These are phyloP conservation scores for Pyropia haitanensis DNA, from an alignment of 23 red algal species.

Conservation along the genomic window DNA sequence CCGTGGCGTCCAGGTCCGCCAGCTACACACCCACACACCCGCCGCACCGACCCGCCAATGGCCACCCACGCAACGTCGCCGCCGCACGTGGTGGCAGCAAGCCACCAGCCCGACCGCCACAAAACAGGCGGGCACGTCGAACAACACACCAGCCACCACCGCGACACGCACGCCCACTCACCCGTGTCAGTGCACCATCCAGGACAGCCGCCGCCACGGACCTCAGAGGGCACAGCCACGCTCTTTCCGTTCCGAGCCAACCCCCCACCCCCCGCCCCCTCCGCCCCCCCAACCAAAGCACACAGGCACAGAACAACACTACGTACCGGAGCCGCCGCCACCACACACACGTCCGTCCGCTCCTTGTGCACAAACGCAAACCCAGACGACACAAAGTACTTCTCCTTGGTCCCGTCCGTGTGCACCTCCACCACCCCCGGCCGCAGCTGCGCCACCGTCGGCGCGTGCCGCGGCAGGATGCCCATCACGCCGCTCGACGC, in stretches of 20 bases:
- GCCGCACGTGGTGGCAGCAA: too few species aligned
- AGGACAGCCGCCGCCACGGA: too few species aligned
- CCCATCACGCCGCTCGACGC: slow-evolving; percentile 88
- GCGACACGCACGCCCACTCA: too few species aligned
- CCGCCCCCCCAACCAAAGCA: neutral
- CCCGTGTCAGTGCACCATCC: too few species aligned
- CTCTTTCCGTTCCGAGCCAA: too few species aligned
- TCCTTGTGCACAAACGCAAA: slow-evolving; percentile 93
- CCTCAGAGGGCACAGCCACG: too few species aligned
- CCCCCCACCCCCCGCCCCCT: too few species aligned
- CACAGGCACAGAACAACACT: neutral
- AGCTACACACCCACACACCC: slow-evolving; percentile 15
- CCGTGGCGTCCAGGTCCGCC: slow-evolving; percentile 78
- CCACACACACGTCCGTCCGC: slow-evolving; percentile 87
- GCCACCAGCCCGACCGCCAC: too few species aligned
- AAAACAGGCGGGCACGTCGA: too few species aligned
- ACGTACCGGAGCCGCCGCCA: slow-evolving; percentile 81
- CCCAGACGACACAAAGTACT: slow-evolving; percentile 90
- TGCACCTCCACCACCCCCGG: slow-evolving; percentile 78
- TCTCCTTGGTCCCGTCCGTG: slow-evolving; percentile 52
- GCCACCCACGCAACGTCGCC: too few species aligned
- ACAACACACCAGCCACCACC: too few species aligned
- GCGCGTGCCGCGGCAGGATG: slow-evolving; percentile 83
- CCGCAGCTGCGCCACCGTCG: slow-evolving; percentile 90
- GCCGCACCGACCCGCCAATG: too few species aligned